Evolutionary conservation across 2,329 filamentous ascomycete genomes (phyloP), one percentile per base, ranked within the genome.

Genomic region (Claviceps digitariae): DNA sequence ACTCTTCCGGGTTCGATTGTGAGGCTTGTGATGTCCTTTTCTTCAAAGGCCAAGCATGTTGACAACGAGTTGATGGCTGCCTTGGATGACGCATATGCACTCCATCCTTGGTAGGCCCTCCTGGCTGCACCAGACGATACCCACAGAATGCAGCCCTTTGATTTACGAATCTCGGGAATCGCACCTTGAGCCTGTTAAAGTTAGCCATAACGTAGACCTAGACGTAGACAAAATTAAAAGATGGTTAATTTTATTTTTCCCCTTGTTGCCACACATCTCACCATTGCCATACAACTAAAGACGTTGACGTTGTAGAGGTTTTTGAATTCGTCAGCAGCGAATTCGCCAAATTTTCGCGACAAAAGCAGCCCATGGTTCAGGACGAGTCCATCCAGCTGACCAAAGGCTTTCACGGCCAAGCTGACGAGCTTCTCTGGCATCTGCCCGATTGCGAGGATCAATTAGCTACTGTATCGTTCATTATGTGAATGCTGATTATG

Each of bases 301-400:
- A 97, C 82, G 66, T 97, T 97, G 57, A 89, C 74, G 60, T 95
- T 84, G 67, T 89, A 96, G 9, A 78, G 74, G 2, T 72, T 69
- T 62, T 82, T 84, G 87, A 90, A 96, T 56, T 86, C 83, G 40
- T 86, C 81, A 0, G 82, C 64, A n/a, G 79, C 78, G 17, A 77
- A 75, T 53, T 91, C 79, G 3, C 72, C 81, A 46, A 97, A 72
- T 50, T 79, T 81, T 44, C 94, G 83, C 1, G 89, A 86, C n/a
- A 82, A 78, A 46, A 98, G 70, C 1, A 82, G 74, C 21, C 90
- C 90, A 65, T 98, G 93, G 67, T 97, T 97, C 57, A 97, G 72
- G 13, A 98, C 81, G 46, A 98, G 66, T 1, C 83, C 86, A 64
- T 98, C 90, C 4, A 98, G 69, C 49, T 73, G 74, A 10, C 83